A percentile compares a stretch with the other conserved stretches of the same genome.
These are phyloP conservation scores for Paragyromitra xinjiangensis DNA, from an alignment of 495 filamentous ascomycete species.

Conservation along the genomic window DNA sequence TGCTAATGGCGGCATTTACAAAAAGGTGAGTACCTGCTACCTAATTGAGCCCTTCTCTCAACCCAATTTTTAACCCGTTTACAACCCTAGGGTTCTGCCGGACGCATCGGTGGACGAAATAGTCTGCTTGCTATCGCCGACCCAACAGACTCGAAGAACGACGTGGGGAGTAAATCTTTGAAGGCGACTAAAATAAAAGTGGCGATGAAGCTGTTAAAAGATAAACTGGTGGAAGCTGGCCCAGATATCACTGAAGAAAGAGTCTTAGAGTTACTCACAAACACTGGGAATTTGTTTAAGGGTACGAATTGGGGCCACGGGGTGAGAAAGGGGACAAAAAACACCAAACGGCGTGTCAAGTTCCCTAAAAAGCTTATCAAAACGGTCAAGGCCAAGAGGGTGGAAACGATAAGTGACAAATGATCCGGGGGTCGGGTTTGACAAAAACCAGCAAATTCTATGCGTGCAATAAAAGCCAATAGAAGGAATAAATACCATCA, in stretches of 20 bases:
- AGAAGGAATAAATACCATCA: background rate
- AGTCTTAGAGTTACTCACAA: conserved; percentile 23
- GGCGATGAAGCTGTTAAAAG: conserved; percentile 35
- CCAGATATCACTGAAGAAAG: background rate
- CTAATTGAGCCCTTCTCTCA: background rate
- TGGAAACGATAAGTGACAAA: background rate
- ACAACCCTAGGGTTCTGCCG: conserved; percentile 20
- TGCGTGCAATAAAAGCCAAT: background rate
- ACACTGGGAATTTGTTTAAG: conserved; percentile 25
- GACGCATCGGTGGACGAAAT: conserved; percentile 25
- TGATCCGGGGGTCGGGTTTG: background rate
- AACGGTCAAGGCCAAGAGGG: background rate
- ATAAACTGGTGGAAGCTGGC: conserved; percentile 9
- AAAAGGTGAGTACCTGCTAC: conserved; percentile 23
- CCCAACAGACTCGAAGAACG: conserved; percentile 38
- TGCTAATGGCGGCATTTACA: conserved; percentile 32
- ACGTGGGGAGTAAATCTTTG: conserved; percentile 20
- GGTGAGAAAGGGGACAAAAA: background rate
- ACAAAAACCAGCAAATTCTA: background rate
- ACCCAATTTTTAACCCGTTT: background rate
- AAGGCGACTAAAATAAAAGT: conserved; percentile 20
- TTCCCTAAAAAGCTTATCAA: background rate
- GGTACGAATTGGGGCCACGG: background rate
- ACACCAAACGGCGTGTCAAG: too few relatives aligned
- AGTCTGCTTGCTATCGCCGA: conserved; percentile 33